phyloP scores from a whole-genome alignment of 768 basidiomycete genomes.

The Leccinum obscurum region DNA sequence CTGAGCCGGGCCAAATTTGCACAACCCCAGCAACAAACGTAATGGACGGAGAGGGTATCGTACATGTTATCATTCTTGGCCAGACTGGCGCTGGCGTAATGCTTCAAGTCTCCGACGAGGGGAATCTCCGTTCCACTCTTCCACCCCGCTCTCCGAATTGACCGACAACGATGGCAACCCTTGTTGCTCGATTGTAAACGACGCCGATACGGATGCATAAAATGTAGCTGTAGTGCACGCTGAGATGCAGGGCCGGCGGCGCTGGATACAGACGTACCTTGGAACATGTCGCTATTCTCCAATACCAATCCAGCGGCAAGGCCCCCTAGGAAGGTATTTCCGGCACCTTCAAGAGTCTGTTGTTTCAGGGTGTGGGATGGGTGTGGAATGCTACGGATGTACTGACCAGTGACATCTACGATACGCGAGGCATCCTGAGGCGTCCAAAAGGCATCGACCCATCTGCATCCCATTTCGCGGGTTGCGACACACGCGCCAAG shows the following conservation, averaged over 20 bases:
- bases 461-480: constrained; percentile 42
- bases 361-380: constrained; percentile 2
- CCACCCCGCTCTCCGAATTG: constrained; percentile 25
- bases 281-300: constrained; percentile 53
- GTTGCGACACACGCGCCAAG: constrained; percentile 70
- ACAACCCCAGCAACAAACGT: constrained; percentile 48
- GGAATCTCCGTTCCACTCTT: constrained; percentile 69
- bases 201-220: constrained; percentile 79
- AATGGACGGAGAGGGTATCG: constrained; percentile 16
- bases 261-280: constrained; percentile 49
- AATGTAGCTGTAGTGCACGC: constrained; percentile 50
- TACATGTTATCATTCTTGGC: constrained; percentile 33
- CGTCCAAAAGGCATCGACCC: constrained; percentile 79
- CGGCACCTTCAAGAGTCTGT: constrained; percentile 59
- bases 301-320: constrained; percentile 72
- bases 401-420: constrained; percentile 54
- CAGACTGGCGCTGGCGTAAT: constrained; percentile 44
- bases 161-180: constrained; percentile 62
- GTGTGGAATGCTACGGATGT: constrained; percentile 4
- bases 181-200: constrained; percentile 78
- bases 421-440: constrained; percentile 47
- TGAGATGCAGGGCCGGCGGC: constrained; percentile 15
- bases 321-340: constrained; percentile 87
- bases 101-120: constrained; percentile 57
- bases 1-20: constrained; percentile 80